Evolutionary conservation across 1,284 basidiomycete genomes (phyloP).

Genomic region (Mycosarcoma maydis): DNA sequence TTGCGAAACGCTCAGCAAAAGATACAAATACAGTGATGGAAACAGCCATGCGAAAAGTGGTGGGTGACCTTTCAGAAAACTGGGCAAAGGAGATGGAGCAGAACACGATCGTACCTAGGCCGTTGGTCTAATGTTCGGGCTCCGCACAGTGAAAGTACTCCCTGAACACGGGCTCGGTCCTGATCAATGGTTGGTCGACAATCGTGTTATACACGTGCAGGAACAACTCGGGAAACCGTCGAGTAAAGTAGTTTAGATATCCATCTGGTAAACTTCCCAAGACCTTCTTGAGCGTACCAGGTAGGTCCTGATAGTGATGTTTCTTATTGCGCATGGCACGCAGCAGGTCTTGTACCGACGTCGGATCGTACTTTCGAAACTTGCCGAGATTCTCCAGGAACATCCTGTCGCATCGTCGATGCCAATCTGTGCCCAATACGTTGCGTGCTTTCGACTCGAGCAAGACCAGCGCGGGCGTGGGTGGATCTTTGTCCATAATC

Average conservation of each 20-base stretch:
- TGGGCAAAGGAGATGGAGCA: background rate
- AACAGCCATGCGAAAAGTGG: too few relatives aligned
- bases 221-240: conserved; percentile 88
- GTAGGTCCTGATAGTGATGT: conserved; percentile 97
- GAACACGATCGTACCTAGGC: too few relatives aligned
- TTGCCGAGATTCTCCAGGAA: conserved; percentile 95
- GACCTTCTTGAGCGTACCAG: conserved; percentile 84
- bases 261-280: conserved; percentile 90
- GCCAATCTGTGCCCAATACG: conserved; percentile 78
- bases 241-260: conserved; percentile 90
- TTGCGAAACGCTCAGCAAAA: background rate
- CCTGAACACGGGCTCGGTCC: conserved; percentile 54
- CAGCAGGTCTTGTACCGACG: conserved; percentile 87
- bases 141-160: conserved; percentile 54
- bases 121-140: conserved; percentile 28
- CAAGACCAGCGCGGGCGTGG: conserved; percentile 77
- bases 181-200: conserved; percentile 66
- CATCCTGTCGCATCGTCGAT: conserved; percentile 81
- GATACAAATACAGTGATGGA: conserved; percentile 22
- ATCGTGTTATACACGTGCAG: conserved; percentile 89
- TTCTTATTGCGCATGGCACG: conserved; percentile 97
- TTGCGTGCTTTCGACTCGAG: conserved; percentile 73
- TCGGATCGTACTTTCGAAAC: conserved; percentile 90
- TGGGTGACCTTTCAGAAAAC: too few relatives aligned
- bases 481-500: conserved; percentile 85